Conservation (phyloP, 1,284 basidiomycete genomes). For the Xanthoconium separans region DNA sequence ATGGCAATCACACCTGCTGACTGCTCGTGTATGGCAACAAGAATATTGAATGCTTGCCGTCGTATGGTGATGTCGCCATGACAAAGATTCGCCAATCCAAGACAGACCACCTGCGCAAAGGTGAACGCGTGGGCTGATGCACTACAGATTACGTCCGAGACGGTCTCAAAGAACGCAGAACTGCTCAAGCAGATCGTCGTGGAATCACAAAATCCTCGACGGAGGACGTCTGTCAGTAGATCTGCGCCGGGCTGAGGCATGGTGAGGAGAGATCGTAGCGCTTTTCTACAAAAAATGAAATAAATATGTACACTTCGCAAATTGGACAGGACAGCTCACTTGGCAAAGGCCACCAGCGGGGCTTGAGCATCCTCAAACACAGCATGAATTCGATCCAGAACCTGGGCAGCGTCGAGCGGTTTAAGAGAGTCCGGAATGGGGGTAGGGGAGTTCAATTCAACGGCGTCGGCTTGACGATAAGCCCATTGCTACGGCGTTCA, state of each 20-base stretch:
- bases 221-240: slow-evolving; percentile 71
- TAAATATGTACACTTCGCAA: slow-evolving; percentile 4
- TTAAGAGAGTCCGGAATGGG: slow-evolving; percentile 47
- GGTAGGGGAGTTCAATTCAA: slow-evolving; percentile 58
- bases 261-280: slow-evolving; percentile 69
- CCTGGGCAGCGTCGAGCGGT: slow-evolving; percentile 50
- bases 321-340: slow-evolving; percentile 43
- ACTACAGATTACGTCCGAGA: slow-evolving; percentile 72
- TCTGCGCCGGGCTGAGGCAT: slow-evolving; percentile 58
- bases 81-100: slow-evolving; percentile 84
- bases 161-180: slow-evolving; percentile 70
- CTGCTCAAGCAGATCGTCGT: slow-evolving; percentile 42
- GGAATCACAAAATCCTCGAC: slow-evolving; percentile 68
- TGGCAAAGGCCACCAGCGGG: slow-evolving; percentile 53
- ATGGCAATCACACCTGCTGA: slow-evolving; percentile 60
- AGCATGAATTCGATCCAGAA: slow-evolving; percentile 65
- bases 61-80: slow-evolving; percentile 71
- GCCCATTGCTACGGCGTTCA: slow-evolving; percentile 58
- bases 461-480: slow-evolving; percentile 59
- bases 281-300: slow-evolving; percentile 54
- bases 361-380: slow-evolving; percentile 61
- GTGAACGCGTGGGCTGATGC: slow-evolving; percentile 60
- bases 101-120: slow-evolving; percentile 76
- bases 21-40: slow-evolving; percentile 74
- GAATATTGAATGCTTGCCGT: slow-evolving; percentile 74